These are phyloP conservation scores for Punctularia strigosozonata DNA, from an alignment of 768 basidiomycete genomes.

Conservation along the genomic window DNA sequence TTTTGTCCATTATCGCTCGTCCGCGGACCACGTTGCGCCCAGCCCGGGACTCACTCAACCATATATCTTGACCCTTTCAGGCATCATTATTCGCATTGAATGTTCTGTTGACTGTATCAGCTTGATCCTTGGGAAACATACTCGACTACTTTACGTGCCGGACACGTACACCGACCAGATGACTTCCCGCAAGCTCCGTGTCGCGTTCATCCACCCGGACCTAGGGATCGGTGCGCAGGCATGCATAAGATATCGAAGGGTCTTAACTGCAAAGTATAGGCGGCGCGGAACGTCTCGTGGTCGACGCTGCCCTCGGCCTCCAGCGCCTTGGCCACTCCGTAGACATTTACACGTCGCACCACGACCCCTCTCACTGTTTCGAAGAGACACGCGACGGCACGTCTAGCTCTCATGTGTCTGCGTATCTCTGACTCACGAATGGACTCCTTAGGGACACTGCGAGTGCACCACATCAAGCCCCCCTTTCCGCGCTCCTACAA, in stretches of 20 bases:
- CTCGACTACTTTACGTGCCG: too few species aligned
- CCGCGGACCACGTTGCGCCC: too few species aligned
- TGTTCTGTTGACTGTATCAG: too few species aligned
- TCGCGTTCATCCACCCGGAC: slow-evolving; percentile 92
- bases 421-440: not conserved
- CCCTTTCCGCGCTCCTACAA: slow-evolving; percentile 71
- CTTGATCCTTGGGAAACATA: too few species aligned
- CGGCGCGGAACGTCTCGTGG: slow-evolving; percentile 90
- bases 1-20: too few species aligned
- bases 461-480: slow-evolving; percentile 57
- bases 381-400: slow-evolving; percentile 87
- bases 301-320: slow-evolving; percentile 87
- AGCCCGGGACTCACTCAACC: too few species aligned
- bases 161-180: too few species aligned
- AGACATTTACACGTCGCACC: slow-evolving; percentile 87
- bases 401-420: slow-evolving; percentile 9
- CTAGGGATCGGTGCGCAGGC: slow-evolving; percentile 68
- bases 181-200: slow-evolving; percentile 30
- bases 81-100: too few species aligned
- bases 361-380: slow-evolving; percentile 80
- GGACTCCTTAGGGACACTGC: slow-evolving; percentile 52
- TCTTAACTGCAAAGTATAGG: slow-evolving; percentile 34
- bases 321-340: slow-evolving; percentile 78
- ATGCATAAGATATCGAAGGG: not conserved
- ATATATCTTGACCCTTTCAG: too few species aligned